phyloP scores from a whole-genome alignment of 192 early-diverging fungal species.

The Rhizophagus clarus region DNA sequence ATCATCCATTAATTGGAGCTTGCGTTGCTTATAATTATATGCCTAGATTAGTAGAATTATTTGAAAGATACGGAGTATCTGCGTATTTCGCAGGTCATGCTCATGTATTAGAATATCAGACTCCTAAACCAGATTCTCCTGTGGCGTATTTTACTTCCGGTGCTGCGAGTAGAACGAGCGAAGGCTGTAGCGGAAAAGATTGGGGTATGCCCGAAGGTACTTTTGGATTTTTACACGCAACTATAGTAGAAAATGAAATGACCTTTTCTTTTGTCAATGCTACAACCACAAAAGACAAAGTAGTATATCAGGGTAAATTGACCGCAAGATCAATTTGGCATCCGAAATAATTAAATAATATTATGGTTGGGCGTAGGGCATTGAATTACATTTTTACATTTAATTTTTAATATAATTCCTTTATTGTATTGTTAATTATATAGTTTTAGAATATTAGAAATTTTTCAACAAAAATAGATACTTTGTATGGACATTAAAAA shows the following conservation, averaged over 20 bases:
- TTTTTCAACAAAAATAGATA: no score
- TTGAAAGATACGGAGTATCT: conserved; percentile 7
- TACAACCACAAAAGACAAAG: not conserved
- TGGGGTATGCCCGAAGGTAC: not conserved
- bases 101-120: conserved; percentile 12
- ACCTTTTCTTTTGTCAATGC: not conserved
- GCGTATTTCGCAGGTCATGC: conserved; percentile 20
- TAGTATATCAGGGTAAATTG: not conserved
- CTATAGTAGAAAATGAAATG: not conserved
- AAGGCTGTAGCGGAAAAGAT: not conserved
- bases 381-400: no score
- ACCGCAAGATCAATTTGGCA: not conserved
- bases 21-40: not conserved
- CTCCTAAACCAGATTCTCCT: not conserved
- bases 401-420: no score
- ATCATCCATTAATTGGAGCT: conserved; percentile 23
- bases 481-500: no score
- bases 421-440: no score
- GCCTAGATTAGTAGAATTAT: not conserved
- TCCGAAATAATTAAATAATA: not conserved
- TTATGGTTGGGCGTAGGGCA: no score
- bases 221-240: conserved; percentile 14
- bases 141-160: conserved; percentile 24
- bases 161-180: not conserved
- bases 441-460: no score